Evolutionary conservation across 768 basidiomycete genomes (phyloP).

Genomic region (Auriscalpium vulgare): DNA sequence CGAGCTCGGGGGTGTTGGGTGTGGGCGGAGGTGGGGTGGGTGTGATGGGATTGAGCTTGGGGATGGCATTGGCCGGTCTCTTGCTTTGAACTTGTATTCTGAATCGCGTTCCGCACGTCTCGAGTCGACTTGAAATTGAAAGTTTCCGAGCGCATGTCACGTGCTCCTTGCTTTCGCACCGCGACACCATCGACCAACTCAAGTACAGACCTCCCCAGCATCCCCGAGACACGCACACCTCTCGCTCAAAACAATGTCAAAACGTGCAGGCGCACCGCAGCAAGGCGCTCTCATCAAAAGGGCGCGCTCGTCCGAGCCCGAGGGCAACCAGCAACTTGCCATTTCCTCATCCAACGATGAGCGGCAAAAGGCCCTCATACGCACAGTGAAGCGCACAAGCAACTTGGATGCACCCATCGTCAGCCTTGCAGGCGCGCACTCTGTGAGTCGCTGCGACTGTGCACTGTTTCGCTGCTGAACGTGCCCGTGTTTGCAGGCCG

Average conservation of each 20-base stretch:
- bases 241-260: slow-evolving; percentile 44
- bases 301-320: slow-evolving; percentile 39
- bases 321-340: slow-evolving; percentile 55
- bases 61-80: too few species aligned
- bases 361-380: slow-evolving; percentile 68
- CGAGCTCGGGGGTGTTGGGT: too few species aligned
- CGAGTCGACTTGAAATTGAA: too few species aligned
- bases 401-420: slow-evolving; percentile 91
- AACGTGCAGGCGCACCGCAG: slow-evolving; percentile 53
- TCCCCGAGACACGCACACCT: too few species aligned
- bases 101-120: too few species aligned
- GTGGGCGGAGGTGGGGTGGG: too few species aligned
- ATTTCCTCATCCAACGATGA: slow-evolving; percentile 73
- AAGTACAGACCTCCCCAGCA: too few species aligned
- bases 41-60: too few species aligned
- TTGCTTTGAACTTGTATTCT: too few species aligned
- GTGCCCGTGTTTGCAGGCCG: slow-evolving; percentile 39
- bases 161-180: too few species aligned
- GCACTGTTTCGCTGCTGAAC: not conserved
- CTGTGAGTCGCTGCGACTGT: slow-evolving; percentile 39
- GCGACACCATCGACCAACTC: too few species aligned
- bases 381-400: slow-evolving; percentile 88
- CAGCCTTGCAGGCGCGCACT: slow-evolving; percentile 80
- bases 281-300: slow-evolving; percentile 56
- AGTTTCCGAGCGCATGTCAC: too few species aligned